Evolutionary conservation across 768 basidiomycete species (phyloP).

Genomic region (Cyathus striatus): DNA sequence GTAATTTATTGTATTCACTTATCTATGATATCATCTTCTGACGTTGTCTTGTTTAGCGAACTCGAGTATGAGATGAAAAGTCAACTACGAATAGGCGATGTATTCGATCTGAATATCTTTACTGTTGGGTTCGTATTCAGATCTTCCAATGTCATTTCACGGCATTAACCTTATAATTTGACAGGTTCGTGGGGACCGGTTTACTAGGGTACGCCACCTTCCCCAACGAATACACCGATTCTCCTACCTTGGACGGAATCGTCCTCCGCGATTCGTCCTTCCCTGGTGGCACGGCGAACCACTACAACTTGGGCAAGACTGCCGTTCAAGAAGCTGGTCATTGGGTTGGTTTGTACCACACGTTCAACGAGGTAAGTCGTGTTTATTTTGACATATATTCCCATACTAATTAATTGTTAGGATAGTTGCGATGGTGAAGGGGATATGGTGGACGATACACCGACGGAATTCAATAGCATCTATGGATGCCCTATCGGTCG

Average conservation of each 20-base stretch:
- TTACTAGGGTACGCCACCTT: constrained; percentile 22
- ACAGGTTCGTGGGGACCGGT: constrained; percentile 10
- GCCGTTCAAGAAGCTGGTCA: constrained; percentile 3
- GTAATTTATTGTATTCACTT: too few relatives aligned
- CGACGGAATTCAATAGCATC: background rate
- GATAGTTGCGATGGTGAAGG: constrained; percentile 1
- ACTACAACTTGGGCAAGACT: constrained; percentile 18
- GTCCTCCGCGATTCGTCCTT: constrained; percentile 15
- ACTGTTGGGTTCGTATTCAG: constrained; percentile 1
- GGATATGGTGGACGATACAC: constrained; percentile 4
- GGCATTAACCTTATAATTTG: background rate
- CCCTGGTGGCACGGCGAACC: constrained; percentile 15
- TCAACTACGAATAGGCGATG: background rate
- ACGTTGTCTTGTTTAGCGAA: background rate
- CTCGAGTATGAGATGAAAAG: constrained; percentile 1
- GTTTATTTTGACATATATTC: background rate
- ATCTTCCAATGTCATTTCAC: background rate
- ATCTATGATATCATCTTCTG: too few relatives aligned
- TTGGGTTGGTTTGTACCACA: constrained; percentile 4
- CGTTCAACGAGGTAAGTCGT: constrained; percentile 1
- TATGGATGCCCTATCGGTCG: background rate
- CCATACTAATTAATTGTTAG: background rate
- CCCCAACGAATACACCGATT: constrained; percentile 12
- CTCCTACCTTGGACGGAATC: constrained; percentile 21
- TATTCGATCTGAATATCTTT: constrained; percentile 1